Evolutionary conservation across 1,284 basidiomycete genomes (phyloP).

Genomic region (Apiotrichum gracile): DNA sequence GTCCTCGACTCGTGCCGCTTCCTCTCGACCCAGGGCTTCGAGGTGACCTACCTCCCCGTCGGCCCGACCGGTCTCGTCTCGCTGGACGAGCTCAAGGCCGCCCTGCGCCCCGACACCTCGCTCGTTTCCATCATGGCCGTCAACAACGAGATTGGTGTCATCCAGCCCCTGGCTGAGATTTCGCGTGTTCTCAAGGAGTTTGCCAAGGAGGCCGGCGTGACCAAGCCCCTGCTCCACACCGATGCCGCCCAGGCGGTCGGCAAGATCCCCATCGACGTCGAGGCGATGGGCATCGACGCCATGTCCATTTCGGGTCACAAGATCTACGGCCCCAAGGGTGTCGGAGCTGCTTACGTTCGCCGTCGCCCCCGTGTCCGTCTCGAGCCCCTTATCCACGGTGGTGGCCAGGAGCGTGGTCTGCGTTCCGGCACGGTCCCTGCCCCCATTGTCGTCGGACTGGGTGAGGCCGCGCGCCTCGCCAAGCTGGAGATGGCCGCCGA

Average conservation of each 20-base stretch:
- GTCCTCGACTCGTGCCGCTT: conserved; percentile 96
- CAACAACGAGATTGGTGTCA: conserved; percentile 99
- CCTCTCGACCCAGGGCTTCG: conserved; percentile 93
- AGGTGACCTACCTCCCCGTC: conserved; percentile 95
- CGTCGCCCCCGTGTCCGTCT: conserved; percentile 86
- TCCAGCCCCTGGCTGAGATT: conserved; percentile 95
- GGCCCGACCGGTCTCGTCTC: conserved; percentile 77
- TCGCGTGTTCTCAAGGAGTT: conserved; percentile 62
- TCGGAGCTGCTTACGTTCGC: conserved; percentile 92
- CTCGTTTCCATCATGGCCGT: conserved; percentile 96
- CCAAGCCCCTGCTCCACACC: conserved; percentile 91
- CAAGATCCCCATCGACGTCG: conserved; percentile 86
- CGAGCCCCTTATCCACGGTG: conserved; percentile 92
- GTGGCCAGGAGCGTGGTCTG: conserved; percentile 94
- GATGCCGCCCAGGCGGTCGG: conserved; percentile 96
- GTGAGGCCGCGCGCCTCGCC: conserved; percentile 90
- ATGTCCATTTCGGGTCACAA: conserved; percentile 98
- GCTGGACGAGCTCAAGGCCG: conserved; percentile 66
- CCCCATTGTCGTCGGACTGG: conserved; percentile 84
- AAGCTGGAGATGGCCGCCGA: conserved; percentile 89
- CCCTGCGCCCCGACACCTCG: conserved; percentile 79
- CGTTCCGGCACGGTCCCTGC: conserved; percentile 89
- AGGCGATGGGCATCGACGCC: conserved; percentile 90
- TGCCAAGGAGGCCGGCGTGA: conserved; percentile 57
- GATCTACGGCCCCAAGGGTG: conserved; percentile 95